Base-by-base conservation (phyloP, 495 filamentous ascomycete species). In the Collariella sp. region DNA sequence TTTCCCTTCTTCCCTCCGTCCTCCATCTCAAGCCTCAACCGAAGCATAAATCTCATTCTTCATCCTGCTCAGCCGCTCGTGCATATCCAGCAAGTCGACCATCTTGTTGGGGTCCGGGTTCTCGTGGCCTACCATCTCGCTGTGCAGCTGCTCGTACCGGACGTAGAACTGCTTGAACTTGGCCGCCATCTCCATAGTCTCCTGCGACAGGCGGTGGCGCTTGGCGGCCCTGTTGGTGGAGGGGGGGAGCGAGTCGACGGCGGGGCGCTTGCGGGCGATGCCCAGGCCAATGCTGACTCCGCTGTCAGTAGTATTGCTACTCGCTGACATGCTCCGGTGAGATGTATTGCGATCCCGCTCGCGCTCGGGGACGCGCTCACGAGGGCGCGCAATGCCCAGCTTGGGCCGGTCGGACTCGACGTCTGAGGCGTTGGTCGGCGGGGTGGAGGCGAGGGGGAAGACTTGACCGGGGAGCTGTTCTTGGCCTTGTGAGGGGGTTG, bases 371-470 rank as follows among this genome's bases (percentile, higher is more conserved):
- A 31, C 26, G 5, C 26, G 4, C 26, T 61, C 65, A 18, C 55
- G 44, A 19, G 60, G 52, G n/a, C 50, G 31, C 11, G 34, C 35
- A 6, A 1, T 12, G 23, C 12, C 5, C 26, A 42, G 41, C 10
- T 52, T 10, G 12, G 18, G 24, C 35, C 64, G 59, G 20, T 70
- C 67, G 0, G 68, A 63, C 20, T 78, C 79, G 19, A 84, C 60
- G 50, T 88, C 83, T 4, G 85, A 87, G 6, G 82, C 83, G 66
- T 88, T 89, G 15, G 84, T 81, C 2, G 85, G 85, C 19, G 85
- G 85, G n/a, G 86, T 88, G 3, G 83, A 82, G 22, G 81, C 84
- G 88, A 76, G 3, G 85, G 84, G 5, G 86, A 88, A 0, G 85
- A 86, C 58, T 89, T 91, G 52, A 78, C 74, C 1, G 83, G 83